Evolutionary conservation across 2,329 filamentous ascomycete species (phyloP), one percentile per base, ranked within the genome.

Genomic region (Sclerotinia sclerotiorum): DNA sequence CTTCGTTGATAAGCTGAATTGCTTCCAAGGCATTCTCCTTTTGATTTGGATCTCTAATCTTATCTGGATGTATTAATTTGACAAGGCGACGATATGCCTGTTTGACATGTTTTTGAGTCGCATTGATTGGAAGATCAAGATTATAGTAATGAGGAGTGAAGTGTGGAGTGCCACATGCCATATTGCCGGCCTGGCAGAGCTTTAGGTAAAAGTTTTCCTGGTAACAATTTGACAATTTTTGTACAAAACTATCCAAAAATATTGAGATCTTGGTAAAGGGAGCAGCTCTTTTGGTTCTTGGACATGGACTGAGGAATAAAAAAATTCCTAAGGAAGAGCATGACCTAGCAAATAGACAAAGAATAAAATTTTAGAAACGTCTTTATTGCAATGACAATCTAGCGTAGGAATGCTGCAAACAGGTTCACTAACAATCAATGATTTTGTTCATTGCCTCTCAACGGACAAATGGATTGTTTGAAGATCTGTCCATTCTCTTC

Each of bases 81-180:
- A 17, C 5, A 8, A 68, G 49, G 10, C 35, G 57, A 15, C 15
- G 27, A 39, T 68, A 35, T 46, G 65, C 35, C 21, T 54, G 19
- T 21, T 48, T 35, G 15, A 68, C 29, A 5, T 68, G 19, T 15
- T 24, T 15, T 27, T 13, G 21, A 6, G 49, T 54, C 13, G 65
- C 65, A 55, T 55, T 21, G 10, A 27, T 21, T 6, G 57, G 65
- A 39, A 68, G 13, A 19, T 54, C 39, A 32, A 68, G 65, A 32
- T 68, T 68, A 48, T 62, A 67, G 39, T 67, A 62, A 42, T 67
- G 65, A n/a, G 56, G 46, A 10, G 15, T 62, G 15, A 42, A 42
- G 6, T 27, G 24, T 10, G 58, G 58, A 49, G 29, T 62, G 15
- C 2, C 15, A n/a, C 48, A 63, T 42, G 1, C 5, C 60, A 39